These are phyloP conservation scores for Tetrapisispora iriomotensis DNA, from an alignment of 805 yeast species.

Conservation along the genomic window DNA sequence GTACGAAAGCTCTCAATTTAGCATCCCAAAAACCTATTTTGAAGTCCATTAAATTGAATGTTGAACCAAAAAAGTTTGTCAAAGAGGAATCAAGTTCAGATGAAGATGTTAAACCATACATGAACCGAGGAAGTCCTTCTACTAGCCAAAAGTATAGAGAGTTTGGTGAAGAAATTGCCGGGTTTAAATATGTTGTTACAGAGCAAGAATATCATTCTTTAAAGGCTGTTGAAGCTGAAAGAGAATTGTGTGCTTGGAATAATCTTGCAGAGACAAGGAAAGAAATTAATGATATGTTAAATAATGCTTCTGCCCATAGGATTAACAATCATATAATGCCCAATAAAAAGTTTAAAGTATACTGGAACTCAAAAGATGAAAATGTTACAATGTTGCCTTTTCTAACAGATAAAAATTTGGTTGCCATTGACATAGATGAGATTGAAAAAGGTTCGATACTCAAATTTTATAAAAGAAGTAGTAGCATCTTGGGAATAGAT, in stretches of 20 bases:
- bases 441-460: slow-evolving; percentile 1
- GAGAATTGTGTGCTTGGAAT: too few species aligned
- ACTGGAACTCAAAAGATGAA: background rate
- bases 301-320: background rate
- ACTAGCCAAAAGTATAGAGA: slow-evolving; percentile 2
- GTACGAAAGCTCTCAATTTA: too few species aligned
- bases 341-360: background rate
- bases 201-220: slow-evolving; percentile 2
- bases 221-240: too few species aligned
- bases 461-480: slow-evolving; percentile 10
- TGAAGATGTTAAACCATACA: background rate
- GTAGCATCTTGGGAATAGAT: slow-evolving; percentile 1
- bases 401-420: background rate
- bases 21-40: too few species aligned
- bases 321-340: background rate
- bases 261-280: too few species aligned
- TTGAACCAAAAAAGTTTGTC: background rate
- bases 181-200: slow-evolving; percentile 11
- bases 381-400: background rate
- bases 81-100: background rate
- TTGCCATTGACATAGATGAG: slow-evolving; percentile 3
- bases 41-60: too few species aligned
- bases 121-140: background rate
- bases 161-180: slow-evolving; percentile 12
- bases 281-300: background rate